Evolutionary conservation across 441 rosid species (phyloP).

Genomic region (Breynia disticha): DNA sequence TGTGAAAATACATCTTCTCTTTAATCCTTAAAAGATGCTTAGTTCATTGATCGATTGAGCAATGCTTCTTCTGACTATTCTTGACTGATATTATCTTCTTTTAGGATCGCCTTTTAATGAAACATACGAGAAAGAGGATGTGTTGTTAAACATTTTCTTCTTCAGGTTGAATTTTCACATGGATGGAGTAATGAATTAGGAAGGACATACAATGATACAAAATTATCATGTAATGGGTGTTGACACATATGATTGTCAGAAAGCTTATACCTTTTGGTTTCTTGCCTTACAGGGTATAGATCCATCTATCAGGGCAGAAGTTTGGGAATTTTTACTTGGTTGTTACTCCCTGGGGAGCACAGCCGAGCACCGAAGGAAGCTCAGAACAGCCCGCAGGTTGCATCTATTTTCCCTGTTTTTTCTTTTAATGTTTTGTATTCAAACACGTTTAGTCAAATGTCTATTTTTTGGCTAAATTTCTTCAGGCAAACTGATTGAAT

Average conservation of each 20-base stretch:
- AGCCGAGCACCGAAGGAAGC: constrained; percentile 60
- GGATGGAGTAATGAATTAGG: not conserved
- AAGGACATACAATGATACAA: not conserved
- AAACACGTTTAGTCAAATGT: too few species aligned
- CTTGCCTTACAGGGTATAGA: constrained; percentile 57
- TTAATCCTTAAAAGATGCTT: too few species aligned
- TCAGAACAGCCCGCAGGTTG: constrained; percentile 75
- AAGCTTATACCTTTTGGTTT: not conserved
- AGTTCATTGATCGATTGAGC: too few species aligned
- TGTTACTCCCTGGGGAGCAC: constrained; percentile 82
- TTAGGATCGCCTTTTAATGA: too few species aligned
- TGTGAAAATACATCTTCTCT: too few species aligned
- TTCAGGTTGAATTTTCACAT: not conserved
- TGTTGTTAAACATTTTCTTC: not conserved
- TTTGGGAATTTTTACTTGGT: constrained; percentile 98
- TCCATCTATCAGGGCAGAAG: constrained; percentile 89
- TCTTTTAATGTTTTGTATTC: too few species aligned
- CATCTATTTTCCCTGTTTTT: too few species aligned
- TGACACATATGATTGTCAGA: constrained; percentile 1
- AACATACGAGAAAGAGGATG: too few species aligned
- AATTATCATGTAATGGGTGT: not conserved
- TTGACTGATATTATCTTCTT: too few species aligned
- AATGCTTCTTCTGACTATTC: too few species aligned
- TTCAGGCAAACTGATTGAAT: too few species aligned
- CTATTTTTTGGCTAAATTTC: too few species aligned